phyloP scores from a whole-genome alignment of 441 rosid genomes.

The Isatis lusitanica region DNA sequence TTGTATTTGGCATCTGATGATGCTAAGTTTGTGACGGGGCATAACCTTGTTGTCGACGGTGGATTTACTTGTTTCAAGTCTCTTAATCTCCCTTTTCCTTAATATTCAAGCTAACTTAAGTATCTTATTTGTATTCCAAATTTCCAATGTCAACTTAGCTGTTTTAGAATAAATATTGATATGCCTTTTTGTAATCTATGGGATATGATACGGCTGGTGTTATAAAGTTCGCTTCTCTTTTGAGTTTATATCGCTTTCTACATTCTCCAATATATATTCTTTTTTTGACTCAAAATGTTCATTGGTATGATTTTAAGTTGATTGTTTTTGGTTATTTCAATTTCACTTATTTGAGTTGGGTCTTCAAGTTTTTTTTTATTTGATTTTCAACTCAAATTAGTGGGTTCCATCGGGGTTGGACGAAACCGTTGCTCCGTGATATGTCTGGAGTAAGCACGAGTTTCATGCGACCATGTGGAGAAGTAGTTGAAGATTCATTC shows the following conservation, averaged over 20 bases:
- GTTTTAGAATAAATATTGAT: neutral
- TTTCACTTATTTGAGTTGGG: too few species aligned
- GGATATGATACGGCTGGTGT: neutral
- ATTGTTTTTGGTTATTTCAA: too few species aligned
- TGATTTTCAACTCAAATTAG: too few species aligned
- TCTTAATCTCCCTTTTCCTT: conserved; percentile 30
- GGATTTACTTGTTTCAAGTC: conserved; percentile 38
- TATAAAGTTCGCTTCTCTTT: neutral
- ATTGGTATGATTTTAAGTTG: too few species aligned
- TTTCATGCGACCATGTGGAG: too few species aligned
- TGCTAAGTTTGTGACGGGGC: conserved; percentile 55
- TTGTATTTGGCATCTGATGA: conserved; percentile 55
- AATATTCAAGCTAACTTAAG: neutral
- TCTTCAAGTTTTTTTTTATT: too few species aligned
- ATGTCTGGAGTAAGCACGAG: too few species aligned
- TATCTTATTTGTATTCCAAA: neutral
- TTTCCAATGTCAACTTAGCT: neutral
- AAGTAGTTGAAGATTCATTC: too few species aligned
- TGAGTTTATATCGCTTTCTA: neutral
- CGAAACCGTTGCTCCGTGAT: too few species aligned
- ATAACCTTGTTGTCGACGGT: conserved; percentile 57
- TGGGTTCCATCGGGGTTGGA: too few species aligned
- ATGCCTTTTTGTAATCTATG: neutral
- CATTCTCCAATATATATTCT: neutral
- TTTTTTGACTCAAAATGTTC: too few species aligned